A percentile compares a stretch with the other conserved stretches of the same genome.
Conservation (phyloP, 1,284 basidiomycete species). For the Cryptococcus sp. region DNA sequence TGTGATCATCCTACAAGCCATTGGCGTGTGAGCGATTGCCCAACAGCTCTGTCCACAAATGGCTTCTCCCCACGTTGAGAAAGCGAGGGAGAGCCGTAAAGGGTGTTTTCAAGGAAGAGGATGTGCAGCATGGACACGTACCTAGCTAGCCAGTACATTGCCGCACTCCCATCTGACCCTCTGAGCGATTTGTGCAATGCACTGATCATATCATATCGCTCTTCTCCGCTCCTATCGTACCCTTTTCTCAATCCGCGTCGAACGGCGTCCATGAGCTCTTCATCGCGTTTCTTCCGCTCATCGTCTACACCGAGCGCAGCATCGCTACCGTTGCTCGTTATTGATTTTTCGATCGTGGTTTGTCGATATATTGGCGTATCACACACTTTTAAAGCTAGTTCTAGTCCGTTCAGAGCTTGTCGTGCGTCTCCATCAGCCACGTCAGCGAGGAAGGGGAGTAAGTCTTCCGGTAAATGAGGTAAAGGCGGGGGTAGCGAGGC, state of each 20-base stretch:
- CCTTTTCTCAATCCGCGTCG: slow-evolving; percentile 52
- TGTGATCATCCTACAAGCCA: slow-evolving; percentile 63
- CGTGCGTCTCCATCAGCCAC: slow-evolving; percentile 57
- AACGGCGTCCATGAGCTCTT: slow-evolving; percentile 52
- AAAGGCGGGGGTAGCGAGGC: slow-evolving; percentile 41
- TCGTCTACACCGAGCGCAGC: slow-evolving; percentile 1
- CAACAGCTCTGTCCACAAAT: too few relatives aligned
- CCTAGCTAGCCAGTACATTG: slow-evolving; percentile 83
- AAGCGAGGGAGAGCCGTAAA: too few relatives aligned
- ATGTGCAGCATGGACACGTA: slow-evolving; percentile 22
- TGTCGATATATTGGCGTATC: slow-evolving; percentile 22
- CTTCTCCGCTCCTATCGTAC: slow-evolving; percentile 75
- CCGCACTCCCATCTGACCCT: slow-evolving; percentile 74
- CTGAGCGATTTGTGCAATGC: slow-evolving; percentile 85
- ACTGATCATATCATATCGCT: slow-evolving; percentile 82
- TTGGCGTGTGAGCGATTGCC: too few relatives aligned
- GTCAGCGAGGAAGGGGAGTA: slow-evolving; percentile 56
- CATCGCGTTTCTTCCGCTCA: slow-evolving; percentile 29
- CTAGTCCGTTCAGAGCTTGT: slow-evolving; percentile 54
- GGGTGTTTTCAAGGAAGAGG: too few relatives aligned
- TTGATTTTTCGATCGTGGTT: slow-evolving; percentile 13
- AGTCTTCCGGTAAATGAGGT: slow-evolving; percentile 53
- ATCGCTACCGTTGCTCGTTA: neutral
- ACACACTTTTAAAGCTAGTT: slow-evolving; percentile 53
- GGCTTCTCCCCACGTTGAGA: too few relatives aligned